Evolutionary conservation across 768 basidiomycete species (phyloP), one percentile per base, ranked within the genome.

Genomic region (Suillus spraguei): DNA sequence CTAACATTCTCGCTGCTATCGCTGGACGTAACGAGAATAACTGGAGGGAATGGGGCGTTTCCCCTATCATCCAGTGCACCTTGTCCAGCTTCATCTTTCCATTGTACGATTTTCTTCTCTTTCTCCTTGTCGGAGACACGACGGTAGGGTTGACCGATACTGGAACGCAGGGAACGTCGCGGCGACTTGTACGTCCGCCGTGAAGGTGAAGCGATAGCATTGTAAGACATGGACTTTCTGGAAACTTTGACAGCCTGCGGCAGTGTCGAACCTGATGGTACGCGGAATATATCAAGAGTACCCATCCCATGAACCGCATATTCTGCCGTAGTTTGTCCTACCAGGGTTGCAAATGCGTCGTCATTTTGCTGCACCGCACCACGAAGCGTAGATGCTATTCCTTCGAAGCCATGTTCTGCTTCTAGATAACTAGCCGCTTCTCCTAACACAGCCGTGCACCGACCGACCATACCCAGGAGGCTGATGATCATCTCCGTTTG

Each of bases 51-150:
- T 56, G 66, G 68, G 60, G 61, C 78, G 76, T 63, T 74, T 66
- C 64, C 85, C 77, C 60, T 82, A 68, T 94, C 92, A 66, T 92
- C 90, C 53, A 94, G 77, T 59, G 87, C 83, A 33, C 92, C 93
- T 71, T 89, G 88, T n/a, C 92, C 92, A 7, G 82, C 92, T 74
- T 95, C 90, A 67, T 95, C 92, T 62, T 82, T 85, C 94, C 94
- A 95, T 71, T 95, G 91, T 4, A 95, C 91, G 60, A 85, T 88
- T 73, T 94, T 94, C 67, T 82, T 83, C 63, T 82, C 74, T 65
- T 83, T 85, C 70, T 87, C 85, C 71, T 86, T 87, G 64, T 89
- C 87, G 1, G 88, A 86, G 20, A 82, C 80, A 60, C 86, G 82
- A 46, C 87, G 81, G 69, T 90, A 89, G 2, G 90, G 84, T 52